phyloP scores from a whole-genome alignment of 169 alveolate species.

The Plasmodium gallinaceum region DNA sequence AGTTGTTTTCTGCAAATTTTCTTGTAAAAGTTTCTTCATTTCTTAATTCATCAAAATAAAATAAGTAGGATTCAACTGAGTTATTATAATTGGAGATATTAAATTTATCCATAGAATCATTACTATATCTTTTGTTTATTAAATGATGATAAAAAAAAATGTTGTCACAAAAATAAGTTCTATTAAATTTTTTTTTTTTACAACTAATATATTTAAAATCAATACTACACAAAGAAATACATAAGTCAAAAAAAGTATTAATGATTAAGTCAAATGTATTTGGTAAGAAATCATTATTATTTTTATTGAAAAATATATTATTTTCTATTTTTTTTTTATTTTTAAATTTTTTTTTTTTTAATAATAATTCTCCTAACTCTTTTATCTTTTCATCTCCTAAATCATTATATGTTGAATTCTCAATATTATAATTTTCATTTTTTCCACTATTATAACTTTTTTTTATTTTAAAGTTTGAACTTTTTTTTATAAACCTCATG shows the following conservation, averaged over 20 bases:
- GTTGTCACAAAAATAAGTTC: constrained; percentile 7
- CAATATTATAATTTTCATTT: too few relatives aligned
- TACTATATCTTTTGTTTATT: constrained; percentile 11
- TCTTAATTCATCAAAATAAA: constrained; percentile 42
- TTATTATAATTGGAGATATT: constrained; percentile 22
- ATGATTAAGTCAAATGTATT: constrained; percentile 55
- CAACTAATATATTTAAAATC: constrained; percentile 24
- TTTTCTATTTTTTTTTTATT: constrained; percentile 12
- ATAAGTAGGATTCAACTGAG: constrained; percentile 22
- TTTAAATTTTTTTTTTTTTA: constrained; percentile 27
- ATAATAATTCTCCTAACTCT: constrained; percentile 1
- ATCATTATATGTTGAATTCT: too few relatives aligned
- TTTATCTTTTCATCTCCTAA: too few relatives aligned
- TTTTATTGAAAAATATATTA: background rate
- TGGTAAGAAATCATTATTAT: constrained; percentile 8
- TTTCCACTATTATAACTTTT: too few relatives aligned
- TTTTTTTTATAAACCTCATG: too few relatives aligned
- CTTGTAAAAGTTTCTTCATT: background rate
- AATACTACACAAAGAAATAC: constrained; percentile 61
- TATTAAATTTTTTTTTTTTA: constrained; percentile 12
- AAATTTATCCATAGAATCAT: background rate
- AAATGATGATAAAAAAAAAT: constrained; percentile 28
- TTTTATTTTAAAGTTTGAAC: too few relatives aligned
- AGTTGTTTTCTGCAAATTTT: background rate
- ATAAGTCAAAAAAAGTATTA: constrained; percentile 50